phyloP scores from a whole-genome alignment of 192 early-diverging fungal genomes.

The Kickxella alabastrina region DNA sequence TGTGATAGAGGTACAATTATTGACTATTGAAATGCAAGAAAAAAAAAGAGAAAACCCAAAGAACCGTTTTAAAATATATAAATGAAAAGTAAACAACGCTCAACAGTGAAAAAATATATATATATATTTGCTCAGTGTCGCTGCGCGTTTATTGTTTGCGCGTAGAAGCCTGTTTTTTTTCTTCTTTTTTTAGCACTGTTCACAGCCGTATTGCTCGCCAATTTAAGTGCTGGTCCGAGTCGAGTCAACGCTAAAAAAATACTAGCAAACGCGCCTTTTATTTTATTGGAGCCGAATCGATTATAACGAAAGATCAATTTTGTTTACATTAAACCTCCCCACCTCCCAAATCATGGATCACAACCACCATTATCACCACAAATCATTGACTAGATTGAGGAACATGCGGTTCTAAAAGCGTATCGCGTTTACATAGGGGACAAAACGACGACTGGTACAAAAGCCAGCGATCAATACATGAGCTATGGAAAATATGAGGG shows the following conservation, averaged over 20 bases:
- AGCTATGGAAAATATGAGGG: constrained; percentile 42
- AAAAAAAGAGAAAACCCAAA: not conserved
- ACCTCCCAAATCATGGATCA: not conserved
- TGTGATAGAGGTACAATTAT: not conserved
- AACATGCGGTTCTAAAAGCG: constrained; percentile 10
- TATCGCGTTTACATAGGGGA: constrained; percentile 50
- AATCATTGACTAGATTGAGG: no score
- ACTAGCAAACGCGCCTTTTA: not conserved
- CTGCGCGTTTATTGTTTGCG: no score
- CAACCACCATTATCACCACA: no score
- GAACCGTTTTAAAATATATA: not conserved
- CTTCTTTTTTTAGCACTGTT: not conserved
- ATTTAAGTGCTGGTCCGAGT: not conserved
- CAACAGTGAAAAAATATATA: no score
- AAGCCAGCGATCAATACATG: constrained; percentile 53
- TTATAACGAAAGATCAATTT: not conserved
- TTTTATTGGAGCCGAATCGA: not conserved
- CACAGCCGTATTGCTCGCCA: not conserved
- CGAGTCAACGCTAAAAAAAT: not conserved
- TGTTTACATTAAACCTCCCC: not conserved
- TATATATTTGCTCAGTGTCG: no score
- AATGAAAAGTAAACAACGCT: not conserved
- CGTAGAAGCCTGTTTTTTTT: no score
- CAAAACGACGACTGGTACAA: constrained; percentile 44
- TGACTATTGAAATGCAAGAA: not conserved